Conservation (phyloP, 768 basidiomycete genomes). For the Russula sp. region DNA sequence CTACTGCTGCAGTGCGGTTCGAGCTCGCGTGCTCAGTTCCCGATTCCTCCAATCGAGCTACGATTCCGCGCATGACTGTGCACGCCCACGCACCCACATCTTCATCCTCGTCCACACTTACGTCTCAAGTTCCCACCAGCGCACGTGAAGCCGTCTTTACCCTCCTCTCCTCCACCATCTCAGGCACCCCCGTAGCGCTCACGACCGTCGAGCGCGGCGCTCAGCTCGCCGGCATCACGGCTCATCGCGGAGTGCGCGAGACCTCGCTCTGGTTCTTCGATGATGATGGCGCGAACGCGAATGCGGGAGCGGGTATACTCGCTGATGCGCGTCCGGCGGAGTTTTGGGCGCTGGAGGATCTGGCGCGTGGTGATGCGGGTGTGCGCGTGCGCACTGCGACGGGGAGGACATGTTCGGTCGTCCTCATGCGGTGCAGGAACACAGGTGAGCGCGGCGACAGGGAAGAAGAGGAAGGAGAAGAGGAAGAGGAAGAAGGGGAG, state of each 20-base stretch:
- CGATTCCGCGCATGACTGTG: constrained; percentile 41
- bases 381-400: constrained; percentile 55
- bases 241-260: constrained; percentile 66
- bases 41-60: constrained; percentile 29
- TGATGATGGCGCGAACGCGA: constrained; percentile 20
- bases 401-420: constrained; percentile 65
- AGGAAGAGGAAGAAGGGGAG: constrained; percentile 45
- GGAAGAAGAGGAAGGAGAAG: constrained; percentile 40
- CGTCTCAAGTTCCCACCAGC: constrained; percentile 21
- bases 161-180: constrained; percentile 9
- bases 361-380: constrained; percentile 46
- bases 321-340: constrained; percentile 78
- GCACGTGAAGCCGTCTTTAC: constrained; percentile 15
- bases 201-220: constrained; percentile 19
- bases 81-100: constrained; percentile 34
- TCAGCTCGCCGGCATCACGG: constrained; percentile 61
- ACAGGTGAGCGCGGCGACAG: neutral
- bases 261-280: constrained; percentile 72
- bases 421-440: constrained; percentile 44
- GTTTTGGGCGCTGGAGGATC: constrained; percentile 63
- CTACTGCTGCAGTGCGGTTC: constrained; percentile 21
- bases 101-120: no score
- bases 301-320: constrained; percentile 49
- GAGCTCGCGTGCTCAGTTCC: constrained; percentile 31
- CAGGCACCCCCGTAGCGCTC: neutral